These are phyloP conservation scores for Taxawa tesnikishii DNA, from an alignment of 2,329 filamentous ascomycete genomes.

Conservation along the genomic window DNA sequence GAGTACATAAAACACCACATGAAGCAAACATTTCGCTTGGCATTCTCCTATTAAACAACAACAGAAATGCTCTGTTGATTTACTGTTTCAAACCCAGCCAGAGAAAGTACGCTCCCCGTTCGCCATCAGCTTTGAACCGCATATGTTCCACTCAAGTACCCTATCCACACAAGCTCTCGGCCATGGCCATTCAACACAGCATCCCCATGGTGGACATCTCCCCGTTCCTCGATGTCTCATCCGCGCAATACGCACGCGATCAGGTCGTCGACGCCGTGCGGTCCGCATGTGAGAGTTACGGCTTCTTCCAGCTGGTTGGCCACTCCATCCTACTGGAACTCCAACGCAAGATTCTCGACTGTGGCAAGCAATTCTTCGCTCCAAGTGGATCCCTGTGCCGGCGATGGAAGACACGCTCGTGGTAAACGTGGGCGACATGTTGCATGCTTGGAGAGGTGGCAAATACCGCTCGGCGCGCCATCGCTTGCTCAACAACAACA, in stretches of 20 bases:
- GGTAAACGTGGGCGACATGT: conserved; percentile 38
- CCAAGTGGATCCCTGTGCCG: conserved; percentile 30
- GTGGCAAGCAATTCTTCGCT: conserved; percentile 10
- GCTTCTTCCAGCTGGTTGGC: conserved; percentile 31
- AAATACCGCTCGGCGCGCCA: conserved; percentile 31
- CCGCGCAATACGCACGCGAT: conserved; percentile 18
- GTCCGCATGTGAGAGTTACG: conserved; percentile 25
- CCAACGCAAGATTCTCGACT: conserved; percentile 10
- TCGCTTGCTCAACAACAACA: conserved; percentile 30
- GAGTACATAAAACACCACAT: no score
- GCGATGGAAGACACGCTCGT: conserved; percentile 32
- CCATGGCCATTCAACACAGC: neutral
- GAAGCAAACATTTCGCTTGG: no score
- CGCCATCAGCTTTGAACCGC: no score
- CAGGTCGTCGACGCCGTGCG: conserved; percentile 29
- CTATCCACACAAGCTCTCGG: no score
- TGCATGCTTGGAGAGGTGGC: conserved; percentile 34
- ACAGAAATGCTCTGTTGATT: no score
- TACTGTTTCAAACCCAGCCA: no score
- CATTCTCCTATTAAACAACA: no score
- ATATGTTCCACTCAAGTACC: no score
- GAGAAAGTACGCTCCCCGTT: no score
- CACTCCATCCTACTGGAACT: conserved; percentile 24
- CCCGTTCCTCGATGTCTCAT: conserved; percentile 18
- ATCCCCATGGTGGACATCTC: conserved; percentile 30